phyloP scores from a whole-genome alignment of 441 rosid species.

The Adansonia grandidieri region DNA sequence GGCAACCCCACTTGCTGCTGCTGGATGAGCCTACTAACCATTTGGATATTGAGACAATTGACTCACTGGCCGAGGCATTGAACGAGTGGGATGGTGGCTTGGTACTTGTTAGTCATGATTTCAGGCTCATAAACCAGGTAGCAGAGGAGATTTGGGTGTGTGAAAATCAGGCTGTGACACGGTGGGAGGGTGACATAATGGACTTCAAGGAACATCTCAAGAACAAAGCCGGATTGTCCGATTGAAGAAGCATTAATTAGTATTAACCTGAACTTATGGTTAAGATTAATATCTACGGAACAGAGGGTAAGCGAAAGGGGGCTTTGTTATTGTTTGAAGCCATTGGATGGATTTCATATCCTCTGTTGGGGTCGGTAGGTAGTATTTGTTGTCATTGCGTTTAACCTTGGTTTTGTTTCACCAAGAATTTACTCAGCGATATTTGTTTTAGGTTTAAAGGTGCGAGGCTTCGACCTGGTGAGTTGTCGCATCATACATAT shows the following conservation, averaged over 20 bases:
- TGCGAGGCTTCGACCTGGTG: no score
- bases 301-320: conserved; percentile 10
- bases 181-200: conserved; percentile 96
- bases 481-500: no score
- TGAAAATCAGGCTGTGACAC: conserved; percentile 74
- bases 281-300: no score
- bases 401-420: no score
- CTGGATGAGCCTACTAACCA: conserved; percentile 97
- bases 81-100: conserved; percentile 99
- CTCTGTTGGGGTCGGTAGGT: conserved; percentile 11
- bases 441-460: conserved; percentile 11
- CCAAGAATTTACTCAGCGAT: no score
- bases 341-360: background rate
- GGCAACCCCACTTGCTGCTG: conserved; percentile 90
- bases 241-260: conserved; percentile 31
- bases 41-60: conserved; percentile 94
- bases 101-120: conserved; percentile 98
- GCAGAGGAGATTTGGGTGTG: conserved; percentile 98
- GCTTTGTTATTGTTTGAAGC: conserved; percentile 40
- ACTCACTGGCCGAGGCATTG: conserved; percentile 91
- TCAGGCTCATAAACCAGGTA: conserved; percentile 96
- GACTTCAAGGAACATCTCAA: conserved; percentile 86
- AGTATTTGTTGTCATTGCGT: no score
- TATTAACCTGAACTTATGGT: background rate
- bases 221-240: conserved; percentile 73